Conservation (phyloP, 2,329 filamentous ascomycete species). For the Botryotinia convoluta region DNA sequence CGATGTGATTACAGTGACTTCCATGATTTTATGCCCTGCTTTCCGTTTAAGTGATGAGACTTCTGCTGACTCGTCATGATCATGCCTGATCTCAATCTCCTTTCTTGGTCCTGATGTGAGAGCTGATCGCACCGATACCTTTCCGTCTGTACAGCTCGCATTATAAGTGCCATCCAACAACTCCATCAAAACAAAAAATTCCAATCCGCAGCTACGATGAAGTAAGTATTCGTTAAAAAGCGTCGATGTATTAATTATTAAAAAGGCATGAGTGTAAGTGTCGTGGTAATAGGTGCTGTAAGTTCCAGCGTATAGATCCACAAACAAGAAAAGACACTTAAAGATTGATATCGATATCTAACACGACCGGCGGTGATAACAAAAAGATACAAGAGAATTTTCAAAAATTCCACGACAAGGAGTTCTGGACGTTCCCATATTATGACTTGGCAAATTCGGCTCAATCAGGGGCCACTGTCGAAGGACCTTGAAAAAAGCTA, state of each 20-base stretch:
- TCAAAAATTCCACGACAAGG: not conserved
- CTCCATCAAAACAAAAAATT: not conserved
- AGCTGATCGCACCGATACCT: not conserved
- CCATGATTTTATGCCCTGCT: not conserved
- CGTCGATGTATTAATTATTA: not conserved
- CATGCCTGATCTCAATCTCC: not conserved
- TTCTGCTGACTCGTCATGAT: not conserved
- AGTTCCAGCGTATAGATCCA: not conserved
- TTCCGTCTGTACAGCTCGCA: not conserved
- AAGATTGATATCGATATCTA: not conserved
- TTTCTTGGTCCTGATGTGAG: not conserved
- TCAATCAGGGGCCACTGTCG: not conserved
- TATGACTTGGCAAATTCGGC: not conserved
- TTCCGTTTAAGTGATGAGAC: not conserved
- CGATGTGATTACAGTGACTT: not conserved
- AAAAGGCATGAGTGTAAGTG: not conserved
- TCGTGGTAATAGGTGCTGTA: not conserved
- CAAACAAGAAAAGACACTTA: not conserved
- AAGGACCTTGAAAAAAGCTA: not conserved
- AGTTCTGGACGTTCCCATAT: not conserved
- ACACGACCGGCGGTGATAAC: not conserved
- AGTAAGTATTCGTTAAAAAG: not conserved
- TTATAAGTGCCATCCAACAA: not conserved
- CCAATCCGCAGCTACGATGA: not conserved
- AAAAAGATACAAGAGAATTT: not conserved